These are phyloP conservation scores for Podospora didyma DNA, from an alignment of 495 filamentous ascomycete genomes.

Conservation along the genomic window DNA sequence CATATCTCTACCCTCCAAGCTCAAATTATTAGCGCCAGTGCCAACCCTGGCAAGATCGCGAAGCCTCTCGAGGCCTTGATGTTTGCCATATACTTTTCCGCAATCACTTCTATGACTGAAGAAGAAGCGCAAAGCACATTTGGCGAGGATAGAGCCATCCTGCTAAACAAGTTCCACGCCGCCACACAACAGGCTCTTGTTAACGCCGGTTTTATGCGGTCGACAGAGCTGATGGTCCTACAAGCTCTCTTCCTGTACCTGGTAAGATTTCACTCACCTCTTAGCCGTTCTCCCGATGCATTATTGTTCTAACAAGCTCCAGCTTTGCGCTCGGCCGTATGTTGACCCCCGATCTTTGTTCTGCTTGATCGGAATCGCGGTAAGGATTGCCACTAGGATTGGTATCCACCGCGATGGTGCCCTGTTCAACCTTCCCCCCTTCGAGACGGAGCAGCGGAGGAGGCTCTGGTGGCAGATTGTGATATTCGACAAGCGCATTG, in stretches of 20 bases:
- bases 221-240: conserved; percentile 47
- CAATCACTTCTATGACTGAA: conserved; percentile 48
- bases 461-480: conserved; percentile 72
- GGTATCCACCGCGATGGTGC: conserved; percentile 63
- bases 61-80: conserved; percentile 50
- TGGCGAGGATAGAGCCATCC: conserved; percentile 37
- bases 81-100: conserved; percentile 55
- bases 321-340: conserved; percentile 43
- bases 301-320: conserved; percentile 14
- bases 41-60: conserved; percentile 43
- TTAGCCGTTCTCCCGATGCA: neutral
- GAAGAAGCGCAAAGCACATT: conserved; percentile 48
- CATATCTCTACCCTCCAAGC: conserved; percentile 61
- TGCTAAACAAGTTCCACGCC: conserved; percentile 46
- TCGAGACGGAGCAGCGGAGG: conserved; percentile 65
- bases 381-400: conserved; percentile 64
- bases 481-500: conserved; percentile 59
- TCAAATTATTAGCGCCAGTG: conserved; percentile 46
- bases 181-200: conserved; percentile 53
- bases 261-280: conserved; percentile 29
- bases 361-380: conserved; percentile 58
- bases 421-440: conserved; percentile 57
- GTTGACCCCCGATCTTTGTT: conserved; percentile 46
- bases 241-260: conserved; percentile 55
- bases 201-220: conserved; percentile 54